Conservation (phyloP, 2,329 filamentous ascomycete species). For the Diaporthe helianthi region DNA sequence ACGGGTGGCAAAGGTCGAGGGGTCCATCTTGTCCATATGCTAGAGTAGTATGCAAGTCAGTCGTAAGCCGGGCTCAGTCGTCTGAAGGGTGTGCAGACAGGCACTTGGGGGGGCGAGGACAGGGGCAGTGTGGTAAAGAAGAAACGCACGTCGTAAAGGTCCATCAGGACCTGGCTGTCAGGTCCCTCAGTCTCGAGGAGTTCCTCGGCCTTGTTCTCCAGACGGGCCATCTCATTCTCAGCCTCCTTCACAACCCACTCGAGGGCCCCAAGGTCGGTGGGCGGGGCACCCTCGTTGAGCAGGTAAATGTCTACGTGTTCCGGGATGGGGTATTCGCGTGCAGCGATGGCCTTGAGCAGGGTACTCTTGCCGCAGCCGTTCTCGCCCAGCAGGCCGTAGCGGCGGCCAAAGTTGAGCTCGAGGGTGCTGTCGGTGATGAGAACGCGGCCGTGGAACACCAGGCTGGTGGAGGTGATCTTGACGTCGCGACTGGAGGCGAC, state of each 20-base stretch:
- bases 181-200: conserved; percentile 92
- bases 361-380: conserved; percentile 99
- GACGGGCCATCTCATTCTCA: conserved; percentile 86
- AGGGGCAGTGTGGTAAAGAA: too few relatives aligned
- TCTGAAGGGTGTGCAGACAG: conserved; percentile 17
- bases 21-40: conserved; percentile 99
- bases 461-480: conserved; percentile 91
- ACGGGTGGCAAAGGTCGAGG: conserved; percentile 93
- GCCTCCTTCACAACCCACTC: conserved; percentile 98
- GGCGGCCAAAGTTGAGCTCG: conserved; percentile 89
- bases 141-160: conserved; percentile 86
- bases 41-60: conserved; percentile 46
- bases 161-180: conserved; percentile 87
- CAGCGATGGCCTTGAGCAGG: conserved; percentile 92
- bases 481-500: conserved; percentile 87
- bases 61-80: conserved; percentile 35
- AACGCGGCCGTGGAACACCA: conserved; percentile 98
- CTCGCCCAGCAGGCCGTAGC: conserved; percentile 95
- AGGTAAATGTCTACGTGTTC: conserved; percentile 98
- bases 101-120: background rate
- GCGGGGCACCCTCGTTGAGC: conserved; percentile 94
- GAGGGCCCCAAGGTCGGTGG: conserved; percentile 85
- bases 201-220: conserved; percentile 88
- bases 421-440: conserved; percentile 93
- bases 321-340: conserved; percentile 93